phyloP scores from a whole-genome alignment of 202 grass and related monocot genomes.

The Alloteropsis angusta region DNA sequence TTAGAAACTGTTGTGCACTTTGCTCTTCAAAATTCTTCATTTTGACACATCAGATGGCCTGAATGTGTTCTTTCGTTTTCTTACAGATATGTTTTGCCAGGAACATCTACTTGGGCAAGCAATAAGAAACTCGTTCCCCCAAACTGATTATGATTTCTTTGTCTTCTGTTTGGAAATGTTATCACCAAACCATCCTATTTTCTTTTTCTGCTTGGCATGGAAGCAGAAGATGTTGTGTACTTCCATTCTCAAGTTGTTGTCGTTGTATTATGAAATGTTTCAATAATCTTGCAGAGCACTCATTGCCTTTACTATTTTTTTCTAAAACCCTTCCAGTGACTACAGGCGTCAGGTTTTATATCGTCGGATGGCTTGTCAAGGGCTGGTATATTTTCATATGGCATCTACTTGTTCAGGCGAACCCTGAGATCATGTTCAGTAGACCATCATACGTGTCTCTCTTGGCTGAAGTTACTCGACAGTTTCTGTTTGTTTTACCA shows the following conservation, averaged over 20 bases:
- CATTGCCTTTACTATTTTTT: not conserved
- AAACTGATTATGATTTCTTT: not conserved
- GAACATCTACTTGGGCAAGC: not conserved
- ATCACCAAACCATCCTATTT: not conserved
- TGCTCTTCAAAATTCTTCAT: not conserved
- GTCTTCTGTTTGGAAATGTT: not conserved
- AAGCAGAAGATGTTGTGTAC: not conserved
- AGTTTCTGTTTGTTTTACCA: not conserved
- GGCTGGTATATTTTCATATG: too few species aligned
- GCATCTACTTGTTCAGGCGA: not conserved
- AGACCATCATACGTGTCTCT: not conserved
- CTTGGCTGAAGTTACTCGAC: not conserved
- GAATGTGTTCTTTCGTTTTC: slow-evolving; percentile 5
- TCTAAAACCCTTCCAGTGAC: not conserved
- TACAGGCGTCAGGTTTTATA: not conserved
- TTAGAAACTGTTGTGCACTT: not conserved
- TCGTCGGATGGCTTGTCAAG: not conserved
- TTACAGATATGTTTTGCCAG: not conserved
- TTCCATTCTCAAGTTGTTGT: not conserved
- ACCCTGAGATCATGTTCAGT: not conserved
- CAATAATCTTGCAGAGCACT: slow-evolving; percentile 18
- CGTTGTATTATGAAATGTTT: slow-evolving; percentile 10
- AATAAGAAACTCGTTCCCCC: slow-evolving; percentile 13
- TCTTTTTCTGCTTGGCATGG: not conserved
- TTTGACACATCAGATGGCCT: not conserved